Evolutionary conservation across 805 yeast species (phyloP).

Genomic region (Sugiyamaella marilandica): DNA sequence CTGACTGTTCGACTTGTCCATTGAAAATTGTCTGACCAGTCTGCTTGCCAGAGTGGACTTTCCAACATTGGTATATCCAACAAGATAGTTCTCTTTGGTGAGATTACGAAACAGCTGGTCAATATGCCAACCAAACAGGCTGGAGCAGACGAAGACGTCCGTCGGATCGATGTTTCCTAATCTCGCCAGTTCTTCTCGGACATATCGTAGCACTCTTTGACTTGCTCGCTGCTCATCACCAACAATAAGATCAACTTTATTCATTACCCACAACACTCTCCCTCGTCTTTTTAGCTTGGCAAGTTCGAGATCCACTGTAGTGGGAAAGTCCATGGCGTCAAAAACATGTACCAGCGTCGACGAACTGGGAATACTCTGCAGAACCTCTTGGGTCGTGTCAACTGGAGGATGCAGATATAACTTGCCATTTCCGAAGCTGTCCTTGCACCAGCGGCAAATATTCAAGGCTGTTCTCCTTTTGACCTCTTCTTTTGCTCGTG

Average conservation of each 20-base stretch:
- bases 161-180: conserved; percentile 32
- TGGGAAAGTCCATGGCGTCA: conserved; percentile 70
- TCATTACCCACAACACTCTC: conserved; percentile 33
- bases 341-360: conserved; percentile 55
- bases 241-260: conserved; percentile 43
- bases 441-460: conserved; percentile 25
- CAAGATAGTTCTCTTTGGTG: conserved; percentile 39
- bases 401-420: conserved; percentile 9
- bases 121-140: conserved; percentile 50
- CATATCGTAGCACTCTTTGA: conserved; percentile 19
- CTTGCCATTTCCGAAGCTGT: conserved; percentile 12
- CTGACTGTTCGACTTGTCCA: conserved; percentile 25
- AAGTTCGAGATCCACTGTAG: conserved; percentile 42
- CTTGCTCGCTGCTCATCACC: conserved; percentile 26
- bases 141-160: conserved; percentile 48
- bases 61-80: conserved; percentile 90
- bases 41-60: conserved; percentile 62
- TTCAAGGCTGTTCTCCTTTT: conserved; percentile 5
- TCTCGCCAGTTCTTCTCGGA: conserved; percentile 34
- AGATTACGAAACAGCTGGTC: conserved; percentile 37
- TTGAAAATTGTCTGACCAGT: background rate
- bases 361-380: conserved; percentile 37
- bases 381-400: conserved; percentile 22
- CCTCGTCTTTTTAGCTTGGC: conserved; percentile 28
- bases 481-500: conserved; percentile 4